phyloP scores from a whole-genome alignment of 768 basidiomycete species.

The Termitomyces sp. region DNA sequence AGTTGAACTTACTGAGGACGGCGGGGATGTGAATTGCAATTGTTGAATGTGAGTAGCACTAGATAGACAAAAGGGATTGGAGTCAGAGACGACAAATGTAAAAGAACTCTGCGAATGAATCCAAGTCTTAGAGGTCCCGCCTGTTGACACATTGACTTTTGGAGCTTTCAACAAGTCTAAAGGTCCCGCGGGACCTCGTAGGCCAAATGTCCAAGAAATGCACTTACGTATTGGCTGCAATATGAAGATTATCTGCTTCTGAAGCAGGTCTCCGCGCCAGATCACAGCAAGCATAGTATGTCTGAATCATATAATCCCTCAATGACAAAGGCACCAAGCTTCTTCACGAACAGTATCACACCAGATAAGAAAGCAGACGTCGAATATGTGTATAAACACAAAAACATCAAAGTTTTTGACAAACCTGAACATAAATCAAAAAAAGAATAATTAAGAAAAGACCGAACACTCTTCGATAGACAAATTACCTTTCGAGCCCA shows the following conservation, averaged over 20 bases:
- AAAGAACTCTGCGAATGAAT: too few relatives aligned
- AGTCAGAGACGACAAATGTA: too few relatives aligned
- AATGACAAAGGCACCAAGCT: too few relatives aligned
- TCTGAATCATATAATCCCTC: not conserved
- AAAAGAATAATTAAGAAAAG: not conserved
- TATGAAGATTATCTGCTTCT: not conserved
- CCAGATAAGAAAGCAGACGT: too few relatives aligned
- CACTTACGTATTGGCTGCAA: not conserved
- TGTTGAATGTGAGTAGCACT: too few relatives aligned
- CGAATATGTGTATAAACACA: not conserved
- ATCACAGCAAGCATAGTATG: not conserved
- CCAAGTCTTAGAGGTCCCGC: too few relatives aligned
- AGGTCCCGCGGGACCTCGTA: not conserved
- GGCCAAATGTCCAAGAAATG: not conserved
- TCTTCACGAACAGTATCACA: not conserved
- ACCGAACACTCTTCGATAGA: not conserved
- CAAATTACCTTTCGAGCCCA: not conserved
- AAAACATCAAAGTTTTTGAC: not conserved
- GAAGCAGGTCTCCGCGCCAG: too few relatives aligned
- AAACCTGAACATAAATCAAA: not conserved
- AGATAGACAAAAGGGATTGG: too few relatives aligned
- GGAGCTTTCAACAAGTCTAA: too few relatives aligned
- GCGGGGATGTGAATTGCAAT: too few relatives aligned
- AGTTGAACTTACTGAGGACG: too few relatives aligned
- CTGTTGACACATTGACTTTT: not conserved